Percentiles rank a stretch among this genome's conserved stretches.
These are phyloP conservation scores for Lactuca saligna DNA, from an alignment of 129 eudicot species.

Conservation along the genomic window DNA sequence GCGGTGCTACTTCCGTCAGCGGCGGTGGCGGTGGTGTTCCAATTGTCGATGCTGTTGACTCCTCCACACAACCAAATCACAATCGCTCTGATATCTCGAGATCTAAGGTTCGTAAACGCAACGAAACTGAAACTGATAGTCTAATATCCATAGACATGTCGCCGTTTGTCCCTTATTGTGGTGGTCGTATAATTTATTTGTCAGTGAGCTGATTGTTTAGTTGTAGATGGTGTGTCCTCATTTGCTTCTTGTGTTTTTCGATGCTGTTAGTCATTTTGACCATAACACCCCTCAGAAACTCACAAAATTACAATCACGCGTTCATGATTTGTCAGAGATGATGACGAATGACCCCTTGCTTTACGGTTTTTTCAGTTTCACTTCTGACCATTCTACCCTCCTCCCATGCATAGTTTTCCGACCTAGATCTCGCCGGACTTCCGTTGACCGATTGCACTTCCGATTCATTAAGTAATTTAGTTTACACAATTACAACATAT, in stretches of 20 bases:
- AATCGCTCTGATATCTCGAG: constrained; percentile 38
- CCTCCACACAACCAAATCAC: constrained; percentile 31
- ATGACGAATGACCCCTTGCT: background rate
- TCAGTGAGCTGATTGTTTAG: constrained; percentile 37
- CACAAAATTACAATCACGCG: constrained; percentile 31
- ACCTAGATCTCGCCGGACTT: constrained; percentile 17
- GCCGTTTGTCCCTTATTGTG: constrained; percentile 15
- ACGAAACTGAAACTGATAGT: background rate
- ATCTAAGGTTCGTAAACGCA: constrained; percentile 60
- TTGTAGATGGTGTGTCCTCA: constrained; percentile 28
- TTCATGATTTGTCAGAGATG: constrained; percentile 35
- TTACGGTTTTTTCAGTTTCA: constrained; percentile 37
- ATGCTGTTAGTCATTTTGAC: constrained; percentile 33
- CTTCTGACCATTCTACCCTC: constrained; percentile 40
- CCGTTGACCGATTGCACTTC: constrained; percentile 21
- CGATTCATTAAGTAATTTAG: background rate
- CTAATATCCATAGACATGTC: constrained; percentile 2
- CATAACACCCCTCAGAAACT: constrained; percentile 27
- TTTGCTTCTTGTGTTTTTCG: constrained; percentile 45
- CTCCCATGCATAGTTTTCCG: background rate
- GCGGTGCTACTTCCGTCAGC: constrained; percentile 50
- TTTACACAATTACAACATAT: background rate
- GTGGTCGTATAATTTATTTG: background rate
- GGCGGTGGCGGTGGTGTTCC: constrained; percentile 32
- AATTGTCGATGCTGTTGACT: constrained; percentile 29